A percentile compares a stretch with the other conserved stretches of the same genome.
These are phyloP conservation scores for Trebouxia sp. DNA, from an alignment of 139 green algal species.

Conservation along the genomic window DNA sequence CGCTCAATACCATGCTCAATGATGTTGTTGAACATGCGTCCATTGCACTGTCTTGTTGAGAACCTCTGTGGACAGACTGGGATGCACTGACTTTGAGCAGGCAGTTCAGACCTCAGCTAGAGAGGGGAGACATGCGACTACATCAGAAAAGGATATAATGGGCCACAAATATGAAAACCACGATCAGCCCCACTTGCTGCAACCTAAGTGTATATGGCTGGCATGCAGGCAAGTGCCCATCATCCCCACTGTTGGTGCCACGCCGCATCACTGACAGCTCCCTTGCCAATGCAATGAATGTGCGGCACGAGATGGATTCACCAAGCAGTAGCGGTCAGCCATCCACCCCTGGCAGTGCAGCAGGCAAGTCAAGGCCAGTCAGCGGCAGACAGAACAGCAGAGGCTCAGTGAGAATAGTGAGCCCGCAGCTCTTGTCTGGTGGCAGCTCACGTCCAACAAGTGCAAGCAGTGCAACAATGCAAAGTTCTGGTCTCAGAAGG, in stretches of 20 bases:
- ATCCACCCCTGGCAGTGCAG: slow-evolving; percentile 18
- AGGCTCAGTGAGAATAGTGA: neutral
- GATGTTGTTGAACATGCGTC: too few species aligned
- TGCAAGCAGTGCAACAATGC: neutral
- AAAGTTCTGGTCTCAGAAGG: neutral
- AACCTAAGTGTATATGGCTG: neutral
- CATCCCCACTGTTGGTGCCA: slow-evolving; percentile 47
- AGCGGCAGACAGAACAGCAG: neutral
- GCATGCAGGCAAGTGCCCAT: slow-evolving; percentile 51
- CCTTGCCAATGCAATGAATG: slow-evolving; percentile 49
- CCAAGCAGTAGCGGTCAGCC: neutral
- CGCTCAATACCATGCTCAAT: too few species aligned
- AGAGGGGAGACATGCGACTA: too few species aligned
- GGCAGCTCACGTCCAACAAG: slow-evolving; percentile 3
- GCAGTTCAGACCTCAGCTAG: too few species aligned
- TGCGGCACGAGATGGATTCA: neutral
- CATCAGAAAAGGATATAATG: too few species aligned
- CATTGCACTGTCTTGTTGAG: too few species aligned
- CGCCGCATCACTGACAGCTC: slow-evolving; percentile 56
- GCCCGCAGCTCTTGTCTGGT: neutral
- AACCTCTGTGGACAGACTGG: too few species aligned
- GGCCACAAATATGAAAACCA: neutral
- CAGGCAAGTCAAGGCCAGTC: neutral
- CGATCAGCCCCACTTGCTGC: neutral
- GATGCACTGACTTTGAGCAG: too few species aligned